These are phyloP conservation scores for Cyclospora cayetanensis DNA, from an alignment of 169 alveolate species.

Conservation along the genomic window DNA sequence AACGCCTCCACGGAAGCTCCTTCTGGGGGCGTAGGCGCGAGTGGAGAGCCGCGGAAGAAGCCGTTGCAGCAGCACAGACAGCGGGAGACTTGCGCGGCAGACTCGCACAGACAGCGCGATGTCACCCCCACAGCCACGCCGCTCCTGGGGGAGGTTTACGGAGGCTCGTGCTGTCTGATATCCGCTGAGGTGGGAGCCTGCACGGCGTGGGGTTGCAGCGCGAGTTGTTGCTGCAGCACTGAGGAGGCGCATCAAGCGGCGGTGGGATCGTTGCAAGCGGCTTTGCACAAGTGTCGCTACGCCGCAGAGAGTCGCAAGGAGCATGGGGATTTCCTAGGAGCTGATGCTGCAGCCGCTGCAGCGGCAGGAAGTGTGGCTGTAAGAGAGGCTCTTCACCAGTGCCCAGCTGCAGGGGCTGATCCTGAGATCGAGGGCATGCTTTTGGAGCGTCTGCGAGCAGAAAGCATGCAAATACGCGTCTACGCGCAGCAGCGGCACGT, in stretches of 20 bases:
- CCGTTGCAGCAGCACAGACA: not conserved
- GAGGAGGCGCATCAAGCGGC: slow-evolving; percentile 52
- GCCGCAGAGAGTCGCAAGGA: not conserved
- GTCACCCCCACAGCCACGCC: too few species aligned
- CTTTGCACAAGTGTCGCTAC: slow-evolving; percentile 44
- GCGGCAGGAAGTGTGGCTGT: slow-evolving; percentile 35
- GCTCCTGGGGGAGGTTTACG: too few species aligned
- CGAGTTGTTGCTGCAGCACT: slow-evolving; percentile 43
- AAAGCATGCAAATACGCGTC: slow-evolving; percentile 64
- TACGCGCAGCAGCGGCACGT: slow-evolving; percentile 63
- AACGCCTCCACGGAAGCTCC: slow-evolving; percentile 12
- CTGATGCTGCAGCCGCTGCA: not conserved
- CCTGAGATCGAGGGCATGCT: slow-evolving; percentile 49
- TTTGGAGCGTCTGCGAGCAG: slow-evolving; percentile 55
- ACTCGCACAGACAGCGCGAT: too few species aligned
- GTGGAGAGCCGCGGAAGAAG: not conserved
- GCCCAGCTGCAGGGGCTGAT: slow-evolving; percentile 64
- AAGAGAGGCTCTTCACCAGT: slow-evolving; percentile 36
- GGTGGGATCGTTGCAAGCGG: slow-evolving; percentile 26
- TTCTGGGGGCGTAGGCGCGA: not conserved
- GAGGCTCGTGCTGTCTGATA: slow-evolving; percentile 46
- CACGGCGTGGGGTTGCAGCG: slow-evolving; percentile 66
- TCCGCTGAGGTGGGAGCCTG: slow-evolving; percentile 47
- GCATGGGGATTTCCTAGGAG: not conserved
- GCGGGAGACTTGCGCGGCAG: too few species aligned